Conservation (phyloP, 2,329 filamentous ascomycete species). For the Magnaporthiopsis rhizophila region DNA sequence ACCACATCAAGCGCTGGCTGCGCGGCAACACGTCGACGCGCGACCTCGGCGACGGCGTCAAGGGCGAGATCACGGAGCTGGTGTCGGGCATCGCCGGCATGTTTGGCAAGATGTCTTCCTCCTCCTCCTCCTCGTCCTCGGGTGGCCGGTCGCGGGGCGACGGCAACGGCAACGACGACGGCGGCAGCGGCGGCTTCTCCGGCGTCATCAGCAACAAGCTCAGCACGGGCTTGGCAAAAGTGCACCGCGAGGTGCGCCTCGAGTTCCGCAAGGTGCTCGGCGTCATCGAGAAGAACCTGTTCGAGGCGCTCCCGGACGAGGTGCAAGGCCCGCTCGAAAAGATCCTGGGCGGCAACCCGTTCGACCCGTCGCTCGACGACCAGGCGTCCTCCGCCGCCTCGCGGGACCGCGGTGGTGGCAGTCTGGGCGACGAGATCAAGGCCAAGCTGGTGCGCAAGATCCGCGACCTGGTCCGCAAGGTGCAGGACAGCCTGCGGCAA, state of each 20-base stretch:
- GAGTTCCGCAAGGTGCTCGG: conserved; percentile 37
- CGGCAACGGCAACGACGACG: conserved; percentile 18
- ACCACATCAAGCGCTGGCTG: conserved; percentile 38
- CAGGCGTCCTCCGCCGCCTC: conserved; percentile 16
- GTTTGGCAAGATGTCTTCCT: conserved; percentile 30
- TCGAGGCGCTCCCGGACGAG: conserved; percentile 34
- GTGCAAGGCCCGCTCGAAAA: conserved; percentile 36
- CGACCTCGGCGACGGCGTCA: conserved; percentile 34
- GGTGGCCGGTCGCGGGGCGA: conserved; percentile 17
- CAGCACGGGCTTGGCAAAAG: conserved; percentile 33
- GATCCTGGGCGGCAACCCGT: conserved; percentile 38
- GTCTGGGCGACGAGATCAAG: conserved; percentile 34
- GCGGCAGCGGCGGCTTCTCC: conserved; percentile 30
- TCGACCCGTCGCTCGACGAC: conserved; percentile 33
- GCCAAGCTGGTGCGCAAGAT: conserved; percentile 35
- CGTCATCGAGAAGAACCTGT: conserved; percentile 35
- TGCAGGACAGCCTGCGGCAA: conserved; percentile 36
- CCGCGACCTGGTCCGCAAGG: conserved; percentile 33
- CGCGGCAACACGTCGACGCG: conserved; percentile 32
- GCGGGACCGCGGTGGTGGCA: conserved; percentile 19
- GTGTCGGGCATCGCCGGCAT: conserved; percentile 34
- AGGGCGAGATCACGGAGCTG: conserved; percentile 35
- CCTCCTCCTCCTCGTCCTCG: conserved; percentile 13
- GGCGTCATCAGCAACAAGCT: conserved; percentile 38
- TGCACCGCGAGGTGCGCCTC: conserved; percentile 36